Evolutionary conservation across 495 filamentous ascomycete species (phyloP), one percentile per base, ranked within the genome.

Genomic region (Hypomontagnella submonticulosa): DNA sequence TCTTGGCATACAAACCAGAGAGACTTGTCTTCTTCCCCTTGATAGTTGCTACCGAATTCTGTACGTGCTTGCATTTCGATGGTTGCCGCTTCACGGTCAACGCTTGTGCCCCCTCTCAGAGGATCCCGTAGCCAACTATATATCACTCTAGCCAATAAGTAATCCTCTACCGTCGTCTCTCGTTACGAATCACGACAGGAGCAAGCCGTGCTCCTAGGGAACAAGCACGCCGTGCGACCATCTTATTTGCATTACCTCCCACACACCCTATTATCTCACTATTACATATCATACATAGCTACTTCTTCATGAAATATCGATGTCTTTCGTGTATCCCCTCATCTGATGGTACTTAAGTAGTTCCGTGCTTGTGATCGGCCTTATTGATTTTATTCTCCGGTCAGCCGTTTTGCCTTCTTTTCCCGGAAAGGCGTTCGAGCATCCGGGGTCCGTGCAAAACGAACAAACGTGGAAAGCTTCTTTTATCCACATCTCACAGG

Each of bases 141-240:
- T 46, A 15, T 30, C 44, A 18, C 36, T 37, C 33, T 19, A 34
- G 10, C 66, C 66, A 69, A 63, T 69, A 19, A 37, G 27, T 46
- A 9, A 38, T 33, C 50, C 20, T 47, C 51, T 48, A 52, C 51
- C 56, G 18, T 54, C 55, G 44, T 40, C 55, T 44, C 37, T 32
- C 57, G 60, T 54, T 44, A 64, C 66, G 51, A 64, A 69, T 61
- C 66, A 64, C 60, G 19, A 27, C 66, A 69, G 40, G 40, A 6
- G 10, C 30, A 69, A 69, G 66, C 50, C 47, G 60, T 69, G 32
- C 46, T 56, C 66, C 34, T 60, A 46, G 60, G 66, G 47, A 59
- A 69, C 55, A 42, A 53, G 66, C 56, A 69, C 56, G 55, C 52
- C 38, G 60, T 69, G 56, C 53, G 18, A 64, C 66, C 60, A 56